Evolutionary conservation across 106 monocot species (phyloP), one percentile per base, ranked within the genome.

Genomic region (Dendrobium chrysotoxum): DNA sequence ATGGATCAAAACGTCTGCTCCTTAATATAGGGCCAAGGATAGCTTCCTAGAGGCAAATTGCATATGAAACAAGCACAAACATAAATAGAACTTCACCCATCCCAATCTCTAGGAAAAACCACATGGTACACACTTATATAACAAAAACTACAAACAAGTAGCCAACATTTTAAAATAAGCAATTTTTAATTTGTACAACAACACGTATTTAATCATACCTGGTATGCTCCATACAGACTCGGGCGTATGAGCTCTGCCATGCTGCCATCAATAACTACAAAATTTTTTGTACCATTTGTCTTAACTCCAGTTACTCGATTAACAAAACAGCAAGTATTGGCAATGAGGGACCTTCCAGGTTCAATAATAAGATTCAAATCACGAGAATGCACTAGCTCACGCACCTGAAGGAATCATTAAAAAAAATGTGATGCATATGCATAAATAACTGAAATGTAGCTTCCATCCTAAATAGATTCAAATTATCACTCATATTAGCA

Each of bases 231-330:
- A 86, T 98, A 98, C 28, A 98, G 88, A 86, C 98, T 98, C 42
- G 94, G 98, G 4, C 94, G 82, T 66, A 98, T 98, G 31, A 98
- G 92, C 82, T 98, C 98, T 53, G 97, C 90, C 94, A 94, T 98
- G 82, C 95, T 94, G 42, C 94, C 92, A 79, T 95, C 94, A 84
- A 95, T 83, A 28, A 98, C 98, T 28, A 98, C 78, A 82, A 98
- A 98, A 75, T 98, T 94, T 79, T 95, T 98, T 12, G 98, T 93
- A 18, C 96, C 96, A 78, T 96, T 96, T 76, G 96, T 89, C 79
- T 96, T 96, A 53, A 96, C 96, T 83, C 96, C 96, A 75, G 92
- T 96, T 71, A 98, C 98, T 35, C 86, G 85, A 80, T 95, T 98
- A 75, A 98, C 94, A 45, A 98, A 94, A 80, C 94, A 98, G 87